Evolutionary conservation across 192 early-diverging fungal genomes (phyloP), one percentile per base, ranked within the genome.

Genomic region (Haplosporangium gracile): DNA sequence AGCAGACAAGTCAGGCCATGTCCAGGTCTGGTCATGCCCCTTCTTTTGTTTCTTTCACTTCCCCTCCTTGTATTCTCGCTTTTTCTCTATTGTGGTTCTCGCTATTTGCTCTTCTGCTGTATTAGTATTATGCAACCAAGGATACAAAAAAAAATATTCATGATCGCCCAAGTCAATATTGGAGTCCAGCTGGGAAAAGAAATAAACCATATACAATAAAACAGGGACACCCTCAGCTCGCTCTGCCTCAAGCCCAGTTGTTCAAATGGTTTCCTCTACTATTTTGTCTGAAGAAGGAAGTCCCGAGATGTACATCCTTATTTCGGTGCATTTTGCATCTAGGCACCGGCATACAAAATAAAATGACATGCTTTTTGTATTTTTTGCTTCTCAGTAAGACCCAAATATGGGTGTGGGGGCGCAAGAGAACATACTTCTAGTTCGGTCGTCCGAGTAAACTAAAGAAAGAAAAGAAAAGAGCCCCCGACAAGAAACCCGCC

Each of bases 201-300:
- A n/a, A 26, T 26, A 5, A 57, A 15, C 42, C 2, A 63, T 24
- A 63, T 8, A 63, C 18, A 55, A 55, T 24, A 24, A n/a, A 16
- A 24, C 7, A 57, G 24, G n/a, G n/a, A 15, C 10, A 2, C 60
- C 1, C 9, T 32, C 11, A 34, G 26, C 29, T 65, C 26, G 2
- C 13, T 1, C 24, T 26, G 11, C 55, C 55, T 26, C n/a, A 63
- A 63, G 60, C 60, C 29, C 60, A 63, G 8, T 63, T 63, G 11
- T 63, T 63, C 10, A 26, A 53, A 24, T 53, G 51, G 51, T 18
- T 43, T 13, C 13, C 43, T 15, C 6, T 51, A 4, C 13, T 55
- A 2, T 26, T 57, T 29, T 65, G 60, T 65, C 60, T 65, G 60
- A 65, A 65, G 60, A 65, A 65, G 60, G 60, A 65, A 65, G 60